Base-by-base conservation (phyloP, 225 moss, liverwort and hornwort genomes). In the Sphagnum contortum region DNA sequence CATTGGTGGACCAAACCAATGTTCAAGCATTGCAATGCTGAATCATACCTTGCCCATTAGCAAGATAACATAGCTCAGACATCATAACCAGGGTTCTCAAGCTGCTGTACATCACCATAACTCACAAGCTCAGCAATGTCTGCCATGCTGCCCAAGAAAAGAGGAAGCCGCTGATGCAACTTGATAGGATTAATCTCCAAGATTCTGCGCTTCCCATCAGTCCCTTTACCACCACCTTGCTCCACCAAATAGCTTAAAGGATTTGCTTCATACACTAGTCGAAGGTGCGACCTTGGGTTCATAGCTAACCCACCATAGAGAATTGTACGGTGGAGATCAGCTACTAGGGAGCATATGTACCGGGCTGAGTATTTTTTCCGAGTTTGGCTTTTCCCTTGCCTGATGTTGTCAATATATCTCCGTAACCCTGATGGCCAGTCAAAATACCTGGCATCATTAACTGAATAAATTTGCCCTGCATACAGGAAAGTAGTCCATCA, bases 361-460 rank as follows among this genome's bases (percentile, higher is more conserved):
- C 96, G 96, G 29, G 96, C 96, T 6, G 96, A 98, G 55, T 98
- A 98, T 51, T 98, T 92, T 53, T 91, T 98, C 14, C 90, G 87
- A 9, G 87, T 79, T 73, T 98, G 92, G 44, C 93, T 92, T 55
- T 83, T 98, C 4, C 93, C 96, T 72, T 98, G 96, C 58, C 96
- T 84, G 51, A 98, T 86, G 63, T 88, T 85, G 66, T 98, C 96
- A 48, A 98, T 88, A 62, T 93, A 98, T 48, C 77, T 85, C 61
- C 77, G 84, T 48, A 98, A 70, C 5, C 96, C 96, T 3, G 69
- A 52, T 12, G 96, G 96, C 96, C 96, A 98, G 72, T 98, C 96
- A 66, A 87, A 85, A 71, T 93, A 98, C 66, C 96, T 88, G 3
- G 96, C 96, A 74, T 98, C 96, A 73, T 98, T 98, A 12, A 98